Evolutionary conservation across 345 rosid genomes (phyloP).

Genomic region (Melaleuca quinquenervia): DNA sequence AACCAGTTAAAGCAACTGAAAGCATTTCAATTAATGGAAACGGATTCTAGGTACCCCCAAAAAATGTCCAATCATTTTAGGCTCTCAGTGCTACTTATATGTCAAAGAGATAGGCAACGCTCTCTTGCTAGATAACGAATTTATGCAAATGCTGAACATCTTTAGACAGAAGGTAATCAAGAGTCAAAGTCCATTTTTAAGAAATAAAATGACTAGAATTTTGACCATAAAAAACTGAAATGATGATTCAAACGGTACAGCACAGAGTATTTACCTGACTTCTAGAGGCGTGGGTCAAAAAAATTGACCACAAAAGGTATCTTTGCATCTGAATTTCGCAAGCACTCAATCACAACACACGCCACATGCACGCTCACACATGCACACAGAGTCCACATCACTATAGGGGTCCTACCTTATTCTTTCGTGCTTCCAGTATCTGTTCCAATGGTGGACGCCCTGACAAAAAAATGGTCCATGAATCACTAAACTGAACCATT

Average conservation of each 20-base stretch:
- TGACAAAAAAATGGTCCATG: not conserved
- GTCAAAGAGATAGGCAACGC: not conserved
- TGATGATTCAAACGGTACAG: not conserved
- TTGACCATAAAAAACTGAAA: not conserved
- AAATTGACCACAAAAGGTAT: not conserved
- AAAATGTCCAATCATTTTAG: not conserved
- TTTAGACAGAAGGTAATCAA: not conserved
- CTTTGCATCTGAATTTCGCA: not conserved
- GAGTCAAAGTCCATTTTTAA: not conserved
- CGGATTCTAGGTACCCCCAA: not conserved
- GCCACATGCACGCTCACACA: too few relatives aligned
- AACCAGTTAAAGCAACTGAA: not conserved
- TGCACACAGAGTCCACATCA: not conserved
- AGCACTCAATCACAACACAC: not conserved
- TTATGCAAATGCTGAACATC: not conserved
- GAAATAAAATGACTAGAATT: not conserved
- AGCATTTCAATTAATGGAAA: not conserved
- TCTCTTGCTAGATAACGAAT: not conserved
- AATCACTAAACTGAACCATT: not conserved
- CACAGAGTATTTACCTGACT: not conserved
- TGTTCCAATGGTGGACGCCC: conserved; percentile 70
- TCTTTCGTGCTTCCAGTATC: conserved; percentile 56
- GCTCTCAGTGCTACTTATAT: not conserved
- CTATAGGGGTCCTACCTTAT: conserved; percentile 30
- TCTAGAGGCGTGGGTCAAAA: not conserved